Percentiles rank a stretch among this genome's conserved stretches.
phyloP scores from a whole-genome alignment of 2,329 filamentous ascomycete species.

The Arthrobotrys musiformis region DNA sequence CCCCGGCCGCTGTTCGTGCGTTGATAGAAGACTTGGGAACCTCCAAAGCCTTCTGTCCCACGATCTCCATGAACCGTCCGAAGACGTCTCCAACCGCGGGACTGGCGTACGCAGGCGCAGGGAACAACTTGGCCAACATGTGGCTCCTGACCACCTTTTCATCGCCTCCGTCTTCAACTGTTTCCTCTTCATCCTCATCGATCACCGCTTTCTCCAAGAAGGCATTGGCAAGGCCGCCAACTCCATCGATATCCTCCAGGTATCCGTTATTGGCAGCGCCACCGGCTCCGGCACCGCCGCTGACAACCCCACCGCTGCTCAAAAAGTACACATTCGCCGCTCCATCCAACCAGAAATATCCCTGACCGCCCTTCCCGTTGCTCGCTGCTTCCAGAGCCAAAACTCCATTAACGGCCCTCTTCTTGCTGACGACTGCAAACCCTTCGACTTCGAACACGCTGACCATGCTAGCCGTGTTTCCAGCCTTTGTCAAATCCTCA shows the following conservation, averaged over 20 bases:
- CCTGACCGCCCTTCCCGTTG: slow-evolving; percentile 28
- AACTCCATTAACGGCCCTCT: slow-evolving; percentile 35
- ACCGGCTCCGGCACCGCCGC: slow-evolving; percentile 9
- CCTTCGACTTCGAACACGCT: slow-evolving; percentile 29
- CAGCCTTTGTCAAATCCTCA: slow-evolving; percentile 38
- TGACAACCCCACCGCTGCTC: slow-evolving; percentile 41
- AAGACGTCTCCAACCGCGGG: slow-evolving; percentile 48
- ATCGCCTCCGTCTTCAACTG: slow-evolving; percentile 3
- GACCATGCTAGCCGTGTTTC: slow-evolving; percentile 48
- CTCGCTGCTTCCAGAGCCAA: slow-evolving; percentile 30
- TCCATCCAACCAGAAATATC: slow-evolving; percentile 49
- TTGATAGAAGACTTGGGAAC: slow-evolving; percentile 3
- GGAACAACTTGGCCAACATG: slow-evolving; percentile 48
- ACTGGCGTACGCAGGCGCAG: slow-evolving; percentile 49
- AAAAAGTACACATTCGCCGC: slow-evolving; percentile 51
- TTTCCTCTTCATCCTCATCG: slow-evolving; percentile 11
- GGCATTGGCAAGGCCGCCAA: slow-evolving; percentile 42
- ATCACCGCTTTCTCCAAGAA: slow-evolving; percentile 49
- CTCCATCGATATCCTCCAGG: slow-evolving; percentile 36
- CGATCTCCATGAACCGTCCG: slow-evolving; percentile 49
- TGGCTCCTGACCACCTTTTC: slow-evolving; percentile 46
- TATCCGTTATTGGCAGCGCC: slow-evolving; percentile 14
- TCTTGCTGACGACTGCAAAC: slow-evolving; percentile 30
- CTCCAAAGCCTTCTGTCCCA: slow-evolving; percentile 47
- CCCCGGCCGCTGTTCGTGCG: neutral